Evolutionary conservation across 2,329 filamentous ascomycete genomes (phyloP).

Genomic region (Peltaster fructicola): DNA sequence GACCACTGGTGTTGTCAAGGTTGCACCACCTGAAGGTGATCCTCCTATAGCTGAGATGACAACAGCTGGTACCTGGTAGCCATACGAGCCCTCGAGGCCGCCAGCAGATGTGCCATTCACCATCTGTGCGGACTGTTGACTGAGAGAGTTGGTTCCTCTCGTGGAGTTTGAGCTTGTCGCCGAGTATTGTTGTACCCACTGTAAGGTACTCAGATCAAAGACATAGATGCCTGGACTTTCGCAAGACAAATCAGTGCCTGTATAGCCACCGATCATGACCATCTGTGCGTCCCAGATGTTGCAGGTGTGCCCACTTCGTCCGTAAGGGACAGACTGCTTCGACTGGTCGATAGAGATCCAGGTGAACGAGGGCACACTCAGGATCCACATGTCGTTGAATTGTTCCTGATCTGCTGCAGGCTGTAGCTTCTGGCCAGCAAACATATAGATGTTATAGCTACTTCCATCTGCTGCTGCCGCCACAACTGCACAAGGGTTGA

Average conservation of each 20-base stretch:
- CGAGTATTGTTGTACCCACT: slow-evolving; percentile 55
- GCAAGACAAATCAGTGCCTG: slow-evolving; percentile 41
- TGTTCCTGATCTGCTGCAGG: slow-evolving; percentile 40
- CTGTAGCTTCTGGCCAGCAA: slow-evolving; percentile 55
- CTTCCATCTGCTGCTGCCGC: slow-evolving; percentile 46
- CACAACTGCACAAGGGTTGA: slow-evolving; percentile 54
- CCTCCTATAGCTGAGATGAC: slow-evolving; percentile 54
- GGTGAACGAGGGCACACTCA: slow-evolving; percentile 63
- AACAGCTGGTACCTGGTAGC: slow-evolving; percentile 51
- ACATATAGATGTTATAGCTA: slow-evolving; percentile 63
- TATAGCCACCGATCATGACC: slow-evolving; percentile 57
- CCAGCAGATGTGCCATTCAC: slow-evolving; percentile 28
- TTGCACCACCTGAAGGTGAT: slow-evolving; percentile 48
- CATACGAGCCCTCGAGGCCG: slow-evolving; percentile 40
- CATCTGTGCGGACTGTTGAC: slow-evolving; percentile 34
- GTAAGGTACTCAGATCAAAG: slow-evolving; percentile 53
- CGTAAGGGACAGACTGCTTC: slow-evolving; percentile 32
- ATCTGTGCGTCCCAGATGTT: slow-evolving; percentile 67
- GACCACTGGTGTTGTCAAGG: slow-evolving; percentile 43
- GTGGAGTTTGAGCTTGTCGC: slow-evolving; percentile 25
- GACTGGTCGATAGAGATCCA: slow-evolving; percentile 51
- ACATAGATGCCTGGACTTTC: slow-evolving; percentile 55
- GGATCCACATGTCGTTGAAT: slow-evolving; percentile 61
- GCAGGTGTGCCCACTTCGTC: slow-evolving; percentile 56
- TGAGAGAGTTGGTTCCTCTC: slow-evolving; percentile 23